Percentiles rank a stretch among this genome's conserved stretches.
These are phyloP conservation scores for Tetrapisispora fleetii DNA, from an alignment of 805 yeast species.

Conservation along the genomic window DNA sequence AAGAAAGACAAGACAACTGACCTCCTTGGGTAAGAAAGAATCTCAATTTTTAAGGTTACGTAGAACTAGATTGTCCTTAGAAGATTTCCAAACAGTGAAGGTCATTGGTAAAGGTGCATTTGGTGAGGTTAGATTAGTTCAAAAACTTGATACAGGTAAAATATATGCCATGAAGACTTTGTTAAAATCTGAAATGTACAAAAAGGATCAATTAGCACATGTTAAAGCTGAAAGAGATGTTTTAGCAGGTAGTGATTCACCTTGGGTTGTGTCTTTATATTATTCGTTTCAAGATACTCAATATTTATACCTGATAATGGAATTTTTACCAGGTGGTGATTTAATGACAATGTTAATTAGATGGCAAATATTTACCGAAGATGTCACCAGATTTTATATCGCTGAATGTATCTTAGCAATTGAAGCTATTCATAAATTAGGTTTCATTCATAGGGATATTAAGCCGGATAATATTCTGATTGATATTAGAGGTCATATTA, in stretches of 20 bases:
- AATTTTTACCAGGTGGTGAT: slow-evolving; percentile 86
- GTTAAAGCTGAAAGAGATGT: slow-evolving; percentile 96
- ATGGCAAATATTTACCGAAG: slow-evolving; percentile 91
- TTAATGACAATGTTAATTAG: slow-evolving; percentile 91
- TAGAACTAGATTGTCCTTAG: slow-evolving; percentile 71
- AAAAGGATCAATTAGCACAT: slow-evolving; percentile 88
- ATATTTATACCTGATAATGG: slow-evolving; percentile 84
- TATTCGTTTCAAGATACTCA: slow-evolving; percentile 66
- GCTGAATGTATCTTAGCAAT: slow-evolving; percentile 94
- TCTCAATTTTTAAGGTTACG: slow-evolving; percentile 76
- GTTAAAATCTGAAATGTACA: slow-evolving; percentile 85
- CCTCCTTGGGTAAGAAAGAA: slow-evolving; percentile 78
- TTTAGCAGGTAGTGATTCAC: slow-evolving; percentile 81
- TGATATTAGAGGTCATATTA: slow-evolving; percentile 71
- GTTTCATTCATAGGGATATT: slow-evolving; percentile 93
- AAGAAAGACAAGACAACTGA: slow-evolving; percentile 71
- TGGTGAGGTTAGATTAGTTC: slow-evolving; percentile 93
- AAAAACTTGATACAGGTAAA: slow-evolving; percentile 81
- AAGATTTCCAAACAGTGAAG: slow-evolving; percentile 81
- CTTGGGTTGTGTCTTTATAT: slow-evolving; percentile 80
- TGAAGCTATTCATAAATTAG: slow-evolving; percentile 86
- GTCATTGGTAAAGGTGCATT: slow-evolving; percentile 95
- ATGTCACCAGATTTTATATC: slow-evolving; percentile 85
- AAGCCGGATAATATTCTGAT: slow-evolving; percentile 93
- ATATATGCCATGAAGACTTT: slow-evolving; percentile 92